Base-by-base conservation (phyloP, 2,329 filamentous ascomycete species). In the Arthroderma sp. region DNA sequence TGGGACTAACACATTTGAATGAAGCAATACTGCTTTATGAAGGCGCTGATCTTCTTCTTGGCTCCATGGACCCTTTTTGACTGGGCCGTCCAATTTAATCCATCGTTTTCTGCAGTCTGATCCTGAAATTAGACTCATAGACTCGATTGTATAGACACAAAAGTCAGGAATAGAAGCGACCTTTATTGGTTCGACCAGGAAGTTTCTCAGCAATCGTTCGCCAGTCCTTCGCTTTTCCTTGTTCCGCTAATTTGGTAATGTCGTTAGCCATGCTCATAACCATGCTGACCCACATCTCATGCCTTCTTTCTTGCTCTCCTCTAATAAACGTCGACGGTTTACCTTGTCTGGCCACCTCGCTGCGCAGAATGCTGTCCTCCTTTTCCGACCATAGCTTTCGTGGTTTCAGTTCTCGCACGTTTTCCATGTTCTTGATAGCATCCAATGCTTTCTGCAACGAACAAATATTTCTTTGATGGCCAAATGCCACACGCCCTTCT, bases 371-470 rank as follows among this genome's bases (percentile, higher is more conserved):
- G 15, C 15, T 37, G 11, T 54, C 51, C 11, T 54, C 51, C 37
- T 54, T 54, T 17, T 54, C 51, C 6, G 51, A 54, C 51, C 51
- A 54, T 6, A 54, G 51, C n/a, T 54, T 54, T 54, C 51, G 51
- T 38, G 33, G 31, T n/a, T 54, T 54, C 31, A 39, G 25, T 37
- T 54, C 51, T 39, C 17, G 19, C 9, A 37, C 17, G 17, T 38
- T 54, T 6, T 39, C 37, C 51, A 54, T 54, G 33, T 54, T 37
- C 17, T 21, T 1, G 37, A 19, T 21, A 15, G 15, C 17, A 38
- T 15, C 33, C 19, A 38, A 17, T 19, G 25, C 7, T 17, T 51
- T 51, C 19, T 33, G 15, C 47, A 33, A 17, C 28, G 13, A 25
- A 25, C 28, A 51, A 51, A 51, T 31, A 31, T 33, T 49, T 49